Evolutionary conservation across 164 flowering plant species (phyloP).

Genomic region (Sextonia rubra): DNA sequence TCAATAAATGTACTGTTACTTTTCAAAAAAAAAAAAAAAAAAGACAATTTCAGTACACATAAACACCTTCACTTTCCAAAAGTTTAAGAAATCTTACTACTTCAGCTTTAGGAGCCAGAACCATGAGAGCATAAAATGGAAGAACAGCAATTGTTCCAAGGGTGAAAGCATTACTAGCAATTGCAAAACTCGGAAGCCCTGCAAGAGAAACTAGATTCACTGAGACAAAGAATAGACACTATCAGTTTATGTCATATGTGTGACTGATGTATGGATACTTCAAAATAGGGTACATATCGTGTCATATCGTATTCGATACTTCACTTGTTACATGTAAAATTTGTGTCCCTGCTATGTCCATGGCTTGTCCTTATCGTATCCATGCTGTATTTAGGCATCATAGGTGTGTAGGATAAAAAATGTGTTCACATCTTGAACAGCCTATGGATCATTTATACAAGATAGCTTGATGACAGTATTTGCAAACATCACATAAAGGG

Average conservation of each 20-base stretch:
- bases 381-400: too few relatives aligned
- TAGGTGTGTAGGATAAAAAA: background rate
- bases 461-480: background rate
- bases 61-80: background rate
- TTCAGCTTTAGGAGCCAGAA: conserved; percentile 76
- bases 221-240: background rate
- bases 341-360: too few relatives aligned
- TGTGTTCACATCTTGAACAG: background rate
- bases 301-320: too few relatives aligned
- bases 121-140: conserved; percentile 93
- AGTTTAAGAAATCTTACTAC: conserved; percentile 34
- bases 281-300: too few relatives aligned
- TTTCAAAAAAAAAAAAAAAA: too few relatives aligned
- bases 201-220: conserved; percentile 15
- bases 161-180: conserved; percentile 70
- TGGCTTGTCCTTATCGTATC: too few relatives aligned
- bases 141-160: conserved; percentile 88
- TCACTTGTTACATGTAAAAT: too few relatives aligned
- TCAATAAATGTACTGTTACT: too few relatives aligned
- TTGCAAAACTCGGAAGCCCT: conserved; percentile 65
- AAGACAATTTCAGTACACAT: too few relatives aligned
- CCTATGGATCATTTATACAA: background rate
- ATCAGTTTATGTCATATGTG: background rate
- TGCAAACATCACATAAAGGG: background rate
- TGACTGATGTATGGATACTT: too few relatives aligned